A percentile compares a stretch with the other conserved stretches of the same genome.
phyloP scores from a whole-genome alignment of 73 alveolate genomes.

The Symbiodinium pilosum region DNA sequence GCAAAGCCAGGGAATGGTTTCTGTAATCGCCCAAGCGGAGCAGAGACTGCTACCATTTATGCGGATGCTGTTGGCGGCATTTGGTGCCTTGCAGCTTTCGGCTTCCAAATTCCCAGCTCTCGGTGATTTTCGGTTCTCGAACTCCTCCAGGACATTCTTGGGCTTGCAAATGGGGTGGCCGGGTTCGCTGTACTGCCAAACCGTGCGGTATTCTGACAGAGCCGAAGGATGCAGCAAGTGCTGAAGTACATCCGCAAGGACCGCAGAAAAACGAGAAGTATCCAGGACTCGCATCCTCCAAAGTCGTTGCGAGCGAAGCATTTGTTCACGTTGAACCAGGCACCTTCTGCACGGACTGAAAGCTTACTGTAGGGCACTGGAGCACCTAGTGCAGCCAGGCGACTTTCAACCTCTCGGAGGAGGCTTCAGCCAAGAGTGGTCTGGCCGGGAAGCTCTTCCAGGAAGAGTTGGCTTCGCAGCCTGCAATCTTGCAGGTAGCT shows the following conservation, averaged over 20 bases:
- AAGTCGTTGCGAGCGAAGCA: background rate
- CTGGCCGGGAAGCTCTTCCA: too few species aligned
- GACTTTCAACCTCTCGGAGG: too few species aligned
- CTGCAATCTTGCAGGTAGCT: too few species aligned
- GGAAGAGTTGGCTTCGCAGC: too few species aligned
- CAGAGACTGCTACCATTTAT: background rate
- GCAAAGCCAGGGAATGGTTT: too few species aligned
- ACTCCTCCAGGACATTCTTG: background rate
- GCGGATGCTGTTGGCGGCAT: background rate
- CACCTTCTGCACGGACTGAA: background rate
- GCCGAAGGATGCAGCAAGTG: background rate
- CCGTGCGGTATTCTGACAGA: background rate
- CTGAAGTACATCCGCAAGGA: background rate
- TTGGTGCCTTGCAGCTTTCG: background rate
- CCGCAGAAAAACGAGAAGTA: background rate
- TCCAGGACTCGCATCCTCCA: background rate
- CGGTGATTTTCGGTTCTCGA: background rate
- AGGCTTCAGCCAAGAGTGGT: too few species aligned
- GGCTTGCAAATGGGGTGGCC: background rate
- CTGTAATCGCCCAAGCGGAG: background rate
- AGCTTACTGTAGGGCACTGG: background rate
- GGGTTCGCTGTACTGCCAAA: too few species aligned
- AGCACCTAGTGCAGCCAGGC: too few species aligned
- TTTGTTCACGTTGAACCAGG: background rate
- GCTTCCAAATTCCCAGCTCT: background rate